Evolutionary conservation across 2,329 filamentous ascomycete genomes (phyloP).

Genomic region (Colletotrichum aenigma): DNA sequence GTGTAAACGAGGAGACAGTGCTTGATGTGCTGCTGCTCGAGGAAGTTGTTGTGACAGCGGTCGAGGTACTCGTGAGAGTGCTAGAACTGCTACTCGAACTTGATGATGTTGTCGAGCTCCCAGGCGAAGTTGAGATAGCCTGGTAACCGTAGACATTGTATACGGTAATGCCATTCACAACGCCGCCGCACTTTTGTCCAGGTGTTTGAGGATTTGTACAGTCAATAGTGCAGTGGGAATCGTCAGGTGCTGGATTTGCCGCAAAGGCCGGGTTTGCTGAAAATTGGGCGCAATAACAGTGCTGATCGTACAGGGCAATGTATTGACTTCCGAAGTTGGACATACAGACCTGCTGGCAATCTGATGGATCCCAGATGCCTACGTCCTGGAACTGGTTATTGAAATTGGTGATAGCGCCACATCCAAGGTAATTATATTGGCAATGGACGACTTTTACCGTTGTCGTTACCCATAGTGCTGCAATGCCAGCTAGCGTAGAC

Average conservation of each 20-base stretch:
- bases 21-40: not conserved
- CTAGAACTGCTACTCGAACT: not conserved
- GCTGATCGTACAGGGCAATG: not conserved
- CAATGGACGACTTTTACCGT: not conserved
- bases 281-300: not conserved
- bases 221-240: not conserved
- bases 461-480: not conserved
- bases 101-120: not conserved
- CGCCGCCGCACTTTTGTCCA: not conserved
- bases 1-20: not conserved
- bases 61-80: not conserved
- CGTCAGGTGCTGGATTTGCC: not conserved
- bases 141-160: not conserved
- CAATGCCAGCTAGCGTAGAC: not conserved
- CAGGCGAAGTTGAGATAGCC: not conserved
- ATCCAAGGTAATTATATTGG: not conserved
- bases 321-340: not conserved
- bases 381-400: too few species aligned
- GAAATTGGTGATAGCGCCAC: not conserved
- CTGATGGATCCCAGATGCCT: fast-evolving
- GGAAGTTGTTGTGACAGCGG: not conserved
- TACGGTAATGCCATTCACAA: not conserved
- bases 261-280: not conserved
- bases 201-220: not conserved
- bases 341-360: fast-evolving